Evolutionary conservation across 2,329 filamentous ascomycete genomes (phyloP).

Genomic region (Phialophora tarda): DNA sequence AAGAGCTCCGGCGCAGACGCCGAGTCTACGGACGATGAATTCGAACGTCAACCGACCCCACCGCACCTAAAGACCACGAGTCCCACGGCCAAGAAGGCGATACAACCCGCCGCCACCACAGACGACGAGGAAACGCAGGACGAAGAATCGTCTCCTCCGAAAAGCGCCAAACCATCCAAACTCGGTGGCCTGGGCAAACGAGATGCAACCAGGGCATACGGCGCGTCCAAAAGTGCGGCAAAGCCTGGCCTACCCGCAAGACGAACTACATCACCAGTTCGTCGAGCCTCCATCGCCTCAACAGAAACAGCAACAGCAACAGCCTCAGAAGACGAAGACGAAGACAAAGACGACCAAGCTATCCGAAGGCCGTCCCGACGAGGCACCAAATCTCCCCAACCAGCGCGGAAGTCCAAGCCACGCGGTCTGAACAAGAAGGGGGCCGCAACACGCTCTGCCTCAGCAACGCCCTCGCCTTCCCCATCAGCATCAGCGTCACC

Average conservation of each 20-base stretch:
- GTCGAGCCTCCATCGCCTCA: slow-evolving; percentile 16
- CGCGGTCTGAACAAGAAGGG: slow-evolving; percentile 21
- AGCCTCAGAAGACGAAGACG: slow-evolving; percentile 21
- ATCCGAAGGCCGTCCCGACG: slow-evolving; percentile 2
- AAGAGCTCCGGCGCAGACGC: background rate
- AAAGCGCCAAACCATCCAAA: slow-evolving; percentile 15
- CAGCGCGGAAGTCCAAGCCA: slow-evolving; percentile 12
- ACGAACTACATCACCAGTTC: background rate
- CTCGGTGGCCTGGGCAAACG: slow-evolving; percentile 26
- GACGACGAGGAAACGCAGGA: slow-evolving; percentile 18
- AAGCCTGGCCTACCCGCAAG: background rate
- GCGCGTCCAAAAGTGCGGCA: slow-evolving; percentile 6
- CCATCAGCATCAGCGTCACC: background rate
- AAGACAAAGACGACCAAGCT: slow-evolving; percentile 16
- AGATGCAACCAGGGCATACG: slow-evolving; percentile 29
- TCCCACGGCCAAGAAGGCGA: background rate
- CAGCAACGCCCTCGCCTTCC: slow-evolving; percentile 8
- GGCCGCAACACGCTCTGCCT: slow-evolving; percentile 32
- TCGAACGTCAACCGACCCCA: slow-evolving; percentile 38
- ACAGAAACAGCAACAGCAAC: slow-evolving; percentile 25
- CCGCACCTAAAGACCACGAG: slow-evolving; percentile 21
- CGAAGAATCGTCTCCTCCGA: slow-evolving; percentile 18
- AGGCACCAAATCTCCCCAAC: background rate
- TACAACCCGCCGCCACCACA: background rate
- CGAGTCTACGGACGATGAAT: slow-evolving; percentile 34